Conservation (phyloP, 2,329 filamentous ascomycete genomes). For the Blumeria hordei region DNA sequence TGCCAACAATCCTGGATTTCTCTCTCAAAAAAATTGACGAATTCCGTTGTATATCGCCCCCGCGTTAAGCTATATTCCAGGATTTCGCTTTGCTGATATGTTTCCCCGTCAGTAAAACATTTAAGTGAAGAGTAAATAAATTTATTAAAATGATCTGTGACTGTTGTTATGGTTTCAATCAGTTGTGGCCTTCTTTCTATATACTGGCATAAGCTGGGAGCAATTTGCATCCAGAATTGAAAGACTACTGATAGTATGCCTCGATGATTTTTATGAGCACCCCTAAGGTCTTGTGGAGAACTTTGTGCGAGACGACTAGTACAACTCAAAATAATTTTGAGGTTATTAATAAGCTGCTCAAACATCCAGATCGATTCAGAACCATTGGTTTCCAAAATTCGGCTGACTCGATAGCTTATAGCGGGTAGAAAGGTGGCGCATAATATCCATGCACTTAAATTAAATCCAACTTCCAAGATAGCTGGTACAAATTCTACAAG, state of each 20-base stretch:
- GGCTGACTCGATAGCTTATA: slow-evolving; percentile 3
- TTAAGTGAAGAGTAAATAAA: slow-evolving; percentile 4
- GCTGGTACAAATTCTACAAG: slow-evolving; percentile 11
- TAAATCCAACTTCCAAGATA: slow-evolving; percentile 8
- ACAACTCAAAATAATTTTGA: slow-evolving; percentile 10
- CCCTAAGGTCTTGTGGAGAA: slow-evolving; percentile 1
- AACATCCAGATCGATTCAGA: slow-evolving; percentile 4
- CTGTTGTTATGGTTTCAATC: slow-evolving; percentile 1
- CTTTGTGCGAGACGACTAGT: background rate
- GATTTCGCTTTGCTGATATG: background rate
- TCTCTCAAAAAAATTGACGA: slow-evolving; percentile 1
- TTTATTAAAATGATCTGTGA: slow-evolving; percentile 5
- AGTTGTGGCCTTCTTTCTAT: slow-evolving; percentile 2
- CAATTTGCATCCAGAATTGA: slow-evolving; percentile 10
- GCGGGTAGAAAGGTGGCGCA: slow-evolving; percentile 9
- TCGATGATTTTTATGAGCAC: slow-evolving; percentile 5
- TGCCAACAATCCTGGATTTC: slow-evolving; percentile 5
- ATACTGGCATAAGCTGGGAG: slow-evolving; percentile 6
- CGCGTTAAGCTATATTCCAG: background rate
- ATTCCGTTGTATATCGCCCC: slow-evolving; percentile 2
- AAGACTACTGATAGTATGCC: slow-evolving; percentile 6
- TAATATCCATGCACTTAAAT: slow-evolving; percentile 8
- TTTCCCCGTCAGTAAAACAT: background rate
- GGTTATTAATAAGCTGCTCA: slow-evolving; percentile 5
- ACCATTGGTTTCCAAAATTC: slow-evolving; percentile 3